These are phyloP conservation scores for Paramecium bursaria DNA, from an alignment of 73 alveolate genomes.

Conservation along the genomic window DNA sequence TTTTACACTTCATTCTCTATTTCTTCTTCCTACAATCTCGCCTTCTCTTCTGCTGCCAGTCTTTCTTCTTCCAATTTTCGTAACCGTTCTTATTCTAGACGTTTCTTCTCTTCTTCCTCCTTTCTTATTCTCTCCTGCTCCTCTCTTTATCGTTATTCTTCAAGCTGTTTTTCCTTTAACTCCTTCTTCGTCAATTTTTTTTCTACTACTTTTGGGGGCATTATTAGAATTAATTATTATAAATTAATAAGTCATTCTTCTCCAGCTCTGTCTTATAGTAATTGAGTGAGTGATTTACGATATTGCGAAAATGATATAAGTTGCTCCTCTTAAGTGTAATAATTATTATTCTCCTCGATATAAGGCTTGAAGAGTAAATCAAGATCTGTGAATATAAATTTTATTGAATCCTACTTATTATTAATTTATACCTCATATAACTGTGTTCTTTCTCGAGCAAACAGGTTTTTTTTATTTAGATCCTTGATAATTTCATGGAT, in stretches of 20 bases:
- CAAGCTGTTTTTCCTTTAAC: conserved; percentile 16
- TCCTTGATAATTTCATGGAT: conserved; percentile 29
- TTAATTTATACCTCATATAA: conserved; percentile 31
- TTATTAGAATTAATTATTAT: too few species aligned
- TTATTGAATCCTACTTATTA: too few species aligned
- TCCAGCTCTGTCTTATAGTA: too few species aligned
- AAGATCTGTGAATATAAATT: too few species aligned
- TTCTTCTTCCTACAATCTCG: conserved; percentile 72
- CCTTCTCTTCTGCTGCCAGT: conserved; percentile 74
- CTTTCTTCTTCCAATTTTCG: conserved; percentile 75
- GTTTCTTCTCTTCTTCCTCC: conserved; percentile 71
- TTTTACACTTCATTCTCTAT: conserved; percentile 52
- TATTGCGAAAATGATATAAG: too few species aligned
- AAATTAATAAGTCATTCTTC: too few species aligned
- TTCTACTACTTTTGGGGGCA: conserved; percentile 58
- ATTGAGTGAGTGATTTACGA: too few species aligned
- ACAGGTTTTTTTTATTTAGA: conserved; percentile 42
- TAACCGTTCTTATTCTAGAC: conserved; percentile 75
- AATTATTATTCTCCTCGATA: too few species aligned
- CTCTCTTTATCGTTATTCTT: conserved; percentile 63
- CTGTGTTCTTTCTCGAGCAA: neutral
- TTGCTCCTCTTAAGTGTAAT: too few species aligned
- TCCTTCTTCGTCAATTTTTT: conserved; percentile 51
- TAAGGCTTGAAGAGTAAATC: too few species aligned
- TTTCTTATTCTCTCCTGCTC: conserved; percentile 75